A percentile compares a stretch with the other conserved stretches of the same genome.
Evolutionary conservation across 805 yeast species (phyloP).

Genomic region (Teunomyces cretensis): DNA sequence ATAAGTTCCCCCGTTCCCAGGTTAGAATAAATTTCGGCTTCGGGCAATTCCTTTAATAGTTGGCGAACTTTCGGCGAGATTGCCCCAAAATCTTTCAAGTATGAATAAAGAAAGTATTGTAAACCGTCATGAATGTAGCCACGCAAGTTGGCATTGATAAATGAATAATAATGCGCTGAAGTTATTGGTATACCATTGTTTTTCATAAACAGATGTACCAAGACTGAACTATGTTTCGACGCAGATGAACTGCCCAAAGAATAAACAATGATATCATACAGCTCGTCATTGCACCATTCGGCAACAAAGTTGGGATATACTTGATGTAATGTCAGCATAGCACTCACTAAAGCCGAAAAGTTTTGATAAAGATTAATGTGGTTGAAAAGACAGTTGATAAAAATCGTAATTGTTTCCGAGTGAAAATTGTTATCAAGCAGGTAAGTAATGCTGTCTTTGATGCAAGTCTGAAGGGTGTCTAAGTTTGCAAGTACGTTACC

Average conservation of each 20-base stretch:
- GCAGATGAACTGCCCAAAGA: slow-evolving; percentile 29
- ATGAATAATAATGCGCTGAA: slow-evolving; percentile 16
- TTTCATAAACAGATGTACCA: slow-evolving; percentile 22
- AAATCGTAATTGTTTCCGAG: slow-evolving; percentile 19
- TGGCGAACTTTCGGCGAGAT: slow-evolving; percentile 8
- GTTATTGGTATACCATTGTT: slow-evolving; percentile 8
- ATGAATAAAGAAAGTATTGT: slow-evolving; percentile 22
- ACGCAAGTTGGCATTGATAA: slow-evolving; percentile 25
- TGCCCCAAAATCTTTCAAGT: slow-evolving; percentile 15
- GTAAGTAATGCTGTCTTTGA: slow-evolving; percentile 23
- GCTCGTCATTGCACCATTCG: slow-evolving; percentile 30
- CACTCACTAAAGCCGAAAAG: slow-evolving; percentile 28
- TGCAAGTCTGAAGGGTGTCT: slow-evolving; percentile 20
- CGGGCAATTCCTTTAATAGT: slow-evolving; percentile 16
- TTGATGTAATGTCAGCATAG: slow-evolving; percentile 16
- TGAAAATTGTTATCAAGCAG: slow-evolving; percentile 10
- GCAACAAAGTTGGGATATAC: slow-evolving; percentile 13
- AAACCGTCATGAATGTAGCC: slow-evolving; percentile 24
- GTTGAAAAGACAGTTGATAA: slow-evolving; percentile 37
- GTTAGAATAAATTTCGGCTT: slow-evolving; percentile 8
- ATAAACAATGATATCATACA: slow-evolving; percentile 28
- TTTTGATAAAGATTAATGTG: slow-evolving; percentile 36
- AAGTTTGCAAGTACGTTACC: slow-evolving; percentile 37
- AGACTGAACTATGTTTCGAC: slow-evolving; percentile 24
- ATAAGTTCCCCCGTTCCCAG: slow-evolving; percentile 12